Evolutionary conservation across 768 basidiomycete genomes (phyloP), one percentile per base, ranked within the genome.

Genomic region (Pleurotus eryngii): DNA sequence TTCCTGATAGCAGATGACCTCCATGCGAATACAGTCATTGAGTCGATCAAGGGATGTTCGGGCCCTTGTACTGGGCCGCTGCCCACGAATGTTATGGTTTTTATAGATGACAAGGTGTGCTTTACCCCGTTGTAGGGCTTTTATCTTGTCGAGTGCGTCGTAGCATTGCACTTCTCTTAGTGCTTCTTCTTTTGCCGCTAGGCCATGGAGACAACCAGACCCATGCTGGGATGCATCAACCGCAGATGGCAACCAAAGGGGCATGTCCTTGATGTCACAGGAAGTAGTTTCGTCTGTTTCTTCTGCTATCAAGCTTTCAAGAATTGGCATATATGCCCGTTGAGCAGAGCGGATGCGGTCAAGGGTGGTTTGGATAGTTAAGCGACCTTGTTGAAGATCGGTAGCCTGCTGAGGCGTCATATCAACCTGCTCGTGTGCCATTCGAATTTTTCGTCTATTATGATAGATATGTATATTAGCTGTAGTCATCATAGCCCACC

Each of bases 61-160:
- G 3, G 67, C 68, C 6, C 63, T 50, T 1, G 68, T 70, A 20
- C 63, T 61, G 1, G 63, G 48, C 8, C 61, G 30, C 45, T 70
- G 70, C 6, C 66, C 59, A 0, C 63, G 63, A 9, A 68, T 48
- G 35, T 70, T 64, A 15, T 55, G 57, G 57, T 62, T 60, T 37
- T 66, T 66, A 59, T 64, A 66, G 2, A 48, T 47, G 2, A 71
- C 47, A 26, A 68, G 51, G 4, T 63, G 59, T 2, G 55, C 55
- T 54, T 70, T 70, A 7, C 64, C 42, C 18, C 61, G 53, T 0
- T 68, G 59, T 5, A 62, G 57, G 14, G 57, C 51, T 1, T 61
- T 61, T 27, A 72, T 37, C 6, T 53, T 39, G 2, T 51, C 56
- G 1, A 72, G 64, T 3, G 49, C 49, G 5, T 51, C 49, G 11